Conservation (phyloP, 257 asterid species). For the Haberlea rhodopensis region DNA sequence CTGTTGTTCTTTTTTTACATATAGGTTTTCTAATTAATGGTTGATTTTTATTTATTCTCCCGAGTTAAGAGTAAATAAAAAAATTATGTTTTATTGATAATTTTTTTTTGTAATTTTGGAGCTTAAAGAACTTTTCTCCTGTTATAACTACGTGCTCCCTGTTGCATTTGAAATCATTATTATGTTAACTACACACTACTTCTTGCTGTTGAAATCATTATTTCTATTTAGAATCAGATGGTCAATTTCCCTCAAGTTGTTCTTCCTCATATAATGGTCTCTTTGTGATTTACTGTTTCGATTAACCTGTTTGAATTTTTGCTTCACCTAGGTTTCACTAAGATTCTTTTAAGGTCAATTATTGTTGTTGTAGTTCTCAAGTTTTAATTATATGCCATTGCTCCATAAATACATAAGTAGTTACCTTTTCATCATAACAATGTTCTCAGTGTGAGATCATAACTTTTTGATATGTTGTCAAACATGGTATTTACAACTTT, state of each 20-base stretch:
- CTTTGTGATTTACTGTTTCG: not conserved
- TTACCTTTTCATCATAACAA: not conserved
- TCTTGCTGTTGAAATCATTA: not conserved
- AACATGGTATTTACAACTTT: not conserved
- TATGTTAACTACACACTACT: not conserved
- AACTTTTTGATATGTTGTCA: not conserved
- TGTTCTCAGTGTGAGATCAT: not conserved
- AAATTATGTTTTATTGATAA: not conserved
- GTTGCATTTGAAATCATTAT: too few species aligned
- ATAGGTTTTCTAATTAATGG: not conserved
- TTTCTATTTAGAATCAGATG: not conserved
- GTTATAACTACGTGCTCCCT: too few species aligned
- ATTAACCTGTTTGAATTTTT: slow-evolving; percentile 2
- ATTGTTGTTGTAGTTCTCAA: not conserved
- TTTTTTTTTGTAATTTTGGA: too few species aligned
- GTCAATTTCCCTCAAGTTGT: slow-evolving; percentile 8
- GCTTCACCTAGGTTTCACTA: not conserved
- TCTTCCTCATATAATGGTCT: not conserved
- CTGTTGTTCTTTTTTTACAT: too few species aligned
- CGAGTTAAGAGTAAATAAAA: too few species aligned
- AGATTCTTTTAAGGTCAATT: not conserved
- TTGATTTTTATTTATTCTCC: too few species aligned
- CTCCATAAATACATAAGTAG: not conserved
- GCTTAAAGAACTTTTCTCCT: too few species aligned
- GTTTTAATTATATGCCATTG: not conserved